phyloP scores from a whole-genome alignment of 116 monocot species.

The Iris pallida region DNA sequence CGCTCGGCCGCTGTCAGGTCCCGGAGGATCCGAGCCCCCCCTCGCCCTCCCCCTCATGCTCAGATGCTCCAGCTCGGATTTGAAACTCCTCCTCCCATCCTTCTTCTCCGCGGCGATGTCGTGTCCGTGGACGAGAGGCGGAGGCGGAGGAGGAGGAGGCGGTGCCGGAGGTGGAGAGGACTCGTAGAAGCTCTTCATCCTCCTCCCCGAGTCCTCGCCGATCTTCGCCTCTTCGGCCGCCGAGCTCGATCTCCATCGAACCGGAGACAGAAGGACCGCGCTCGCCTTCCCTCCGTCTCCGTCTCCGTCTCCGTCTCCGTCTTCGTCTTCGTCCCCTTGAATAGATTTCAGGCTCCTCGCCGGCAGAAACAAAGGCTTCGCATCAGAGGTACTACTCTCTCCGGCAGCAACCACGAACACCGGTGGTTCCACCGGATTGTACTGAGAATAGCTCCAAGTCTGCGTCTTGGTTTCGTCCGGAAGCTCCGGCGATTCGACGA shows the following conservation, averaged over 20 bases:
- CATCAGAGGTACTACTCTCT: not conserved
- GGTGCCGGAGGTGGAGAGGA: constrained; percentile 21
- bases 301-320: not conserved
- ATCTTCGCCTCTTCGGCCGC: constrained; percentile 19
- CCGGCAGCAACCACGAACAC: constrained; percentile 29
- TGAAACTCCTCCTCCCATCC: constrained; percentile 30
- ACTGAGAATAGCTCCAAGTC: constrained; percentile 43
- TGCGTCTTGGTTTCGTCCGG: constrained; percentile 3
- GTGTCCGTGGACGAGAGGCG: constrained; percentile 4
- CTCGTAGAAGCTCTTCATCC: constrained; percentile 17
- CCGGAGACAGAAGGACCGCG: constrained; percentile 43
- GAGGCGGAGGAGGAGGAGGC: constrained; percentile 37
- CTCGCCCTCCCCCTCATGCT: constrained; percentile 14
- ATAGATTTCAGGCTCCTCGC: constrained; percentile 36
- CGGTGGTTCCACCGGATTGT: constrained; percentile 24
- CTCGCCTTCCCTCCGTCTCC: not conserved
- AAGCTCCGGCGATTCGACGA: not conserved
- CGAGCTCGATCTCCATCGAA: constrained; percentile 65
- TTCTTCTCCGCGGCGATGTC: constrained; percentile 5
- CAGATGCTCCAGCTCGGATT: constrained; percentile 28
- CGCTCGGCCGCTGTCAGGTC: too few species aligned
- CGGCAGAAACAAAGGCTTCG: constrained; percentile 39
- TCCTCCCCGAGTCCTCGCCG: constrained; percentile 18
- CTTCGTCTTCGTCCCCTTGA: constrained; percentile 2
- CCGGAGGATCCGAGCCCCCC: not conserved